phyloP scores from a whole-genome alignment of 768 basidiomycete genomes.

The Arthromyces matolae region DNA sequence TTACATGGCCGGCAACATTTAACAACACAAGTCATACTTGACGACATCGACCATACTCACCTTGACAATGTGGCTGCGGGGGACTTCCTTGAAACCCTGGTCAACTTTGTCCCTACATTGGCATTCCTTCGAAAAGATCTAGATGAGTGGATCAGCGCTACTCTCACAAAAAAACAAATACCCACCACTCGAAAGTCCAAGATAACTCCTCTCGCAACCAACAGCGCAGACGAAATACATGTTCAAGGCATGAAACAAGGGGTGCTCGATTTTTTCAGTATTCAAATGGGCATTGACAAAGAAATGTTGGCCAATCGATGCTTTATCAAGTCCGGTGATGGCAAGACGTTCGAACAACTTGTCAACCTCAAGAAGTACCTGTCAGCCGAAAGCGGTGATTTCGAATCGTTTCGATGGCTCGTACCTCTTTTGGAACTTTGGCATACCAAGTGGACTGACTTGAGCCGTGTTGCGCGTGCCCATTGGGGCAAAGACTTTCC shows the following conservation, averaged over 20 bases:
- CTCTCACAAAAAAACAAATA: conserved; percentile 10
- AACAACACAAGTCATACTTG: conserved; percentile 12
- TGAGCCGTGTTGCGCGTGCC: conserved; percentile 17
- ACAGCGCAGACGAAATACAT: background rate
- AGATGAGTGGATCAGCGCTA: conserved; percentile 1
- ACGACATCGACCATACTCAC: conserved; percentile 15
- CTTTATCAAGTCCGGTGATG: too few relatives aligned
- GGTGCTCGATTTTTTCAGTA: conserved; percentile 14
- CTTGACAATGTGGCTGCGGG: conserved; percentile 10
- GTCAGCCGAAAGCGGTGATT: conserved; percentile 13
- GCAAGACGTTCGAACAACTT: too few relatives aligned
- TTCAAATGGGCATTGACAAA: too few relatives aligned
- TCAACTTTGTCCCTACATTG: conserved; percentile 12
- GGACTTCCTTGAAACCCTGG: conserved; percentile 13
- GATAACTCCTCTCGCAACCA: too few relatives aligned
- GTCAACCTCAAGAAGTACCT: too few relatives aligned
- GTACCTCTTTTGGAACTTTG: conserved; percentile 26
- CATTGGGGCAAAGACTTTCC: conserved; percentile 19
- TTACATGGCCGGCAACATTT: too few relatives aligned
- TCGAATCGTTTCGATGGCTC: conserved; percentile 19
- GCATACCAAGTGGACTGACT: conserved; percentile 32
- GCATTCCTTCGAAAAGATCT: conserved; percentile 6
- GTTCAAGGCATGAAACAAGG: conserved; percentile 19
- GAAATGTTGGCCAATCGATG: too few relatives aligned
- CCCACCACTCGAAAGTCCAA: too few relatives aligned